A percentile compares a stretch with the other conserved stretches of the same genome.
Evolutionary conservation across 495 filamentous ascomycete genomes (phyloP).

Genomic region (Aspergillus biplanus): DNA sequence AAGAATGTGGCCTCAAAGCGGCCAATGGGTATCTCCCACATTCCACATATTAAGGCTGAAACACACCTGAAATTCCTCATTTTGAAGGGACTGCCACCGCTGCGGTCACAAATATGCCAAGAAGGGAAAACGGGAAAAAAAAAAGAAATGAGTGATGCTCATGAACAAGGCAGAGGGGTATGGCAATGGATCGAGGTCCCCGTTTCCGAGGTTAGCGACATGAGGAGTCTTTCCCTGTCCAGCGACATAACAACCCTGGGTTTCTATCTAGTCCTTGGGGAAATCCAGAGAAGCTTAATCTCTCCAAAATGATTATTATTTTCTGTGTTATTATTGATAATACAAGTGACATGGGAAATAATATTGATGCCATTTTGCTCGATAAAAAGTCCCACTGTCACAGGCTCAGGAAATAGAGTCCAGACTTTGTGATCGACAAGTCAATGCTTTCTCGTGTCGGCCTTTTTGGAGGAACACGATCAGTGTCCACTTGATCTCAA

Average conservation of each 20-base stretch:
- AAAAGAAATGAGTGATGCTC: not conserved
- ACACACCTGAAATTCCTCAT: constrained; percentile 15
- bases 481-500: not conserved
- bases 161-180: not conserved
- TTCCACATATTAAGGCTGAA: constrained; percentile 25
- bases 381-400: not conserved
- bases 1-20: constrained; percentile 5
- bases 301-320: too few relatives aligned
- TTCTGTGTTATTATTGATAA: too few relatives aligned
- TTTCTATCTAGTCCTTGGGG: not conserved
- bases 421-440: constrained; percentile 14
- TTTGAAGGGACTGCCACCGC: constrained; percentile 11
- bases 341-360: too few relatives aligned
- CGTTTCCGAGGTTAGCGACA: not conserved
- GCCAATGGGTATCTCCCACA: constrained; percentile 3
- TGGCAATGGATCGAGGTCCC: not conserved
- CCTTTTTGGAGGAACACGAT: constrained; percentile 12
- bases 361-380: too few relatives aligned
- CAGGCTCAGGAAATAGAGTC: not conserved
- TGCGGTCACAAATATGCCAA: constrained; percentile 17
- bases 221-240: not conserved
- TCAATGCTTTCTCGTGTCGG: constrained; percentile 15
- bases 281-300: not conserved
- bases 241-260: not conserved
- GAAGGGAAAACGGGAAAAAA: not conserved